A percentile compares a stretch with the other conserved stretches of the same genome.
Conservation (phyloP, 306 rosid genomes). For the Gleditsia sinensis region DNA sequence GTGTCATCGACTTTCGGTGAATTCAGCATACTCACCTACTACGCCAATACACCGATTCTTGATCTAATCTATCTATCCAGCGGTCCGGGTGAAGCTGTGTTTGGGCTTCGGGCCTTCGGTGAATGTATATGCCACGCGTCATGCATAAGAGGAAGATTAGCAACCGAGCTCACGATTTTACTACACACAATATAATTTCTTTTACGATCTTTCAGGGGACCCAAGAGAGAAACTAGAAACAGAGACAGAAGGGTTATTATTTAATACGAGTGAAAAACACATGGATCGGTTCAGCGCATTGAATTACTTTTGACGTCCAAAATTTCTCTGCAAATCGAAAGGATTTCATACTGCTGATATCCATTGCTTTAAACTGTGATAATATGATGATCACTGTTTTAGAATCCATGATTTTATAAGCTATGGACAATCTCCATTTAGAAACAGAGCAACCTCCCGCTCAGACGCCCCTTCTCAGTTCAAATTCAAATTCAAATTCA, state of each 20-base stretch:
- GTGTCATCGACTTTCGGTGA: too few species aligned
- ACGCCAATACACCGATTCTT: neutral
- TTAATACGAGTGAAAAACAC: too few species aligned
- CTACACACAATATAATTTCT: neutral
- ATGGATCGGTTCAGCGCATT: neutral
- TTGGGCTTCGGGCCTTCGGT: neutral
- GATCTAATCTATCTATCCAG: neutral
- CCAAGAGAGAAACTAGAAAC: neutral
- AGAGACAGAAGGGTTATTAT: neutral
- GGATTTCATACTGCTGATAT: neutral
- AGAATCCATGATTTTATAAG: neutral
- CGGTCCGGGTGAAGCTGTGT: neutral
- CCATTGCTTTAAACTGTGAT: neutral
- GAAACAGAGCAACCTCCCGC: constrained; percentile 31
- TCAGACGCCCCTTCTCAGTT: neutral
- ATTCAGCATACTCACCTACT: too few species aligned
- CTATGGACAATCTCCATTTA: constrained; percentile 39
- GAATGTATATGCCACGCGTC: neutral
- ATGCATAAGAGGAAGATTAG: neutral
- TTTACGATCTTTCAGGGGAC: too few species aligned
- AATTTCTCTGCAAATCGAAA: neutral
- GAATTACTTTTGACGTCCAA: neutral
- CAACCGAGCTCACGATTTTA: neutral
- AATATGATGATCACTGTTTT: neutral
- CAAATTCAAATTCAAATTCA: constrained; percentile 12